Conservation (phyloP, 1,139 yeast species). For the Saccharomyces hybrid region DNA sequence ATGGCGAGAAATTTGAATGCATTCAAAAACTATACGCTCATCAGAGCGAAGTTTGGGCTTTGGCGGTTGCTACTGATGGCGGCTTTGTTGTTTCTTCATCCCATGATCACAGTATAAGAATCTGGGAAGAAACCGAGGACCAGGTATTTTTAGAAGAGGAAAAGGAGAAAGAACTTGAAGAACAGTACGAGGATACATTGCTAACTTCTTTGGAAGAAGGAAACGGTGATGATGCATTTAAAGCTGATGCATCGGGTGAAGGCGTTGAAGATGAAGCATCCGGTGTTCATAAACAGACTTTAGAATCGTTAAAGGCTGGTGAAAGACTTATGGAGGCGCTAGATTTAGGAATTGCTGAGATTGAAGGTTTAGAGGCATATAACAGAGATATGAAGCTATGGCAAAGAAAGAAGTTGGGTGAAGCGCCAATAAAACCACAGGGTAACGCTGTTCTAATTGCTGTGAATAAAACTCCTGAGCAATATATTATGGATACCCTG, state of each 20-base stretch:
- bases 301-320: conserved; percentile 91
- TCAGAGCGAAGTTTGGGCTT: conserved; percentile 88
- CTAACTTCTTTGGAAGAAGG: conserved; percentile 62
- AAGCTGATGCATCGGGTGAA: conserved; percentile 32
- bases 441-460: conserved; percentile 67
- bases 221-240: conserved; percentile 37
- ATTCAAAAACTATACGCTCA: conserved; percentile 83
- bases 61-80: conserved; percentile 70
- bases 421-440: conserved; percentile 50
- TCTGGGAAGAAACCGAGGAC: conserved; percentile 90
- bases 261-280: conserved; percentile 50
- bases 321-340: conserved; percentile 89
- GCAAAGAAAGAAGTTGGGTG: conserved; percentile 37
- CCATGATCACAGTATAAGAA: conserved; percentile 85
- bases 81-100: conserved; percentile 74
- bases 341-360: conserved; percentile 70
- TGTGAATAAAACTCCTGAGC: conserved; percentile 61
- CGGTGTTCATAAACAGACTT: conserved; percentile 72
- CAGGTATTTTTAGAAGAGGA: conserved; percentile 94
- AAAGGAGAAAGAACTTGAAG: conserved; percentile 90
- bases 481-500: conserved; percentile 67
- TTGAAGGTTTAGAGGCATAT: conserved; percentile 51
- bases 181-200: conserved; percentile 71
- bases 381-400: conserved; percentile 31
- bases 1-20: conserved; percentile 93